Conservation (phyloP, 306 rosid genomes). For the Macrotyloma uniflorum region DNA sequence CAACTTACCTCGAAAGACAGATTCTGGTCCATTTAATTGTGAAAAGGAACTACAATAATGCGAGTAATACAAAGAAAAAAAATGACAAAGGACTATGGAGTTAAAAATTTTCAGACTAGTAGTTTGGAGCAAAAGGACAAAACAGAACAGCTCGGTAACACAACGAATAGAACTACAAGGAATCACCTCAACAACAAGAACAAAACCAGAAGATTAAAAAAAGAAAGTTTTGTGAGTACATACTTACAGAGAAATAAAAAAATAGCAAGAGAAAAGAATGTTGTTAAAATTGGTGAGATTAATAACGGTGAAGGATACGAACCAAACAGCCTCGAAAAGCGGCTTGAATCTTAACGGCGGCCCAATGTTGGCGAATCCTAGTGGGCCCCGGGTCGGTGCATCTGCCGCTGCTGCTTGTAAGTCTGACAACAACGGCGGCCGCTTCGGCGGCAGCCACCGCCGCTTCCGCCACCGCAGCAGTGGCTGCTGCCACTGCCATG, state of each 20-base stretch:
- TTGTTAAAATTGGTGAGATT: not conserved
- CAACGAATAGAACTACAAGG: not conserved
- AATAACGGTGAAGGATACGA: conserved; percentile 22
- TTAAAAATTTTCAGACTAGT: not conserved
- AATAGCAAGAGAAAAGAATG: not conserved
- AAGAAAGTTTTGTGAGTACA: too few relatives aligned
- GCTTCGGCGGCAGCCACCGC: conserved; percentile 72
- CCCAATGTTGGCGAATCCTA: conserved; percentile 59
- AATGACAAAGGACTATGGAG: not conserved
- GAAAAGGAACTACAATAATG: conserved; percentile 7
- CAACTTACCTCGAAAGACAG: not conserved
- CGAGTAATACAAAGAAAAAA: not conserved
- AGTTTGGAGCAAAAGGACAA: conserved; percentile 43
- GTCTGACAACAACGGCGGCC: conserved; percentile 58
- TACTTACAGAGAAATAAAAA: not conserved
- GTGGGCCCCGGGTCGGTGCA: conserved; percentile 2
- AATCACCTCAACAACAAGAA: conserved; percentile 3
- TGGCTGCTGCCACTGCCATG: conserved; percentile 58
- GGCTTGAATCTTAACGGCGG: conserved; percentile 80
- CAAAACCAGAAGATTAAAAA: not conserved
- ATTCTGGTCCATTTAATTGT: not conserved
- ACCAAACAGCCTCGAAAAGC: conserved; percentile 93
- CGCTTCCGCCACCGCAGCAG: conserved; percentile 61
- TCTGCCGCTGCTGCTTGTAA: conserved; percentile 46
- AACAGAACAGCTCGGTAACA: conserved; percentile 37